Evolutionary conservation across 208 protist species (phyloP), one percentile per base, ranked within the genome.

Genomic region (Crithidia fasciculata): DNA sequence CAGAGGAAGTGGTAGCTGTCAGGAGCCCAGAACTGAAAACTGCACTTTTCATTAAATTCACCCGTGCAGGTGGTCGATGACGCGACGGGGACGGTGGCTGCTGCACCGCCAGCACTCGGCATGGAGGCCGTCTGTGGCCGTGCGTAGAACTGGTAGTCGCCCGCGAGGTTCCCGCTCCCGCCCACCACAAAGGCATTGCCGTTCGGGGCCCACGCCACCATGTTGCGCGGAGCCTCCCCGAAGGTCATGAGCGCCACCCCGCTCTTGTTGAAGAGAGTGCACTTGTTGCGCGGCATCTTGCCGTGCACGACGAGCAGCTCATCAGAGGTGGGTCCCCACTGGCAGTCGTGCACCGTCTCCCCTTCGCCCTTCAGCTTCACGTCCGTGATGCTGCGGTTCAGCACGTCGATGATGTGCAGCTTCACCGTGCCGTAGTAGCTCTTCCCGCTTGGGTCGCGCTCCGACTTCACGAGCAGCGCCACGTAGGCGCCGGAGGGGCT

Each of bases 271-370:
- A 91, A 96, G 9, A 97, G 76, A 9, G 92, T 97, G 44, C 92
- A 92, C 78, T 94, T 95, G 71, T 97, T 97, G 18, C 82, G 79
- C 9, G 92, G 92, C 92, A 97, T 97, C 53, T 81, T 91, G 8
- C 93, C 95, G 71, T 97, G 92, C 10, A 98, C 77, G 8, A 95
- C 88, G 58, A 97, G 88, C 47, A 98, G 82, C 73, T 97, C 92
- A 55, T 96, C 89, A 10, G 75, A 47, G 2, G 57, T 72, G 4
- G 90, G 91, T 18, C 75, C 78, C 92, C 93, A 98, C 73, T 89
- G 82, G 64, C 86, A 92, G 78, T 98, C 93, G 74, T 97, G 95
- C 54, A 97, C 87, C 12, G 85, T 92, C 70, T 94, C 89, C 6
- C 89, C 90, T 36, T 83, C 78, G 12, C 72, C 82, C 50, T 83